These are phyloP conservation scores for Lichtheimia ramosa DNA, from an alignment of 371 early-diverging fungal species.

Conservation along the genomic window DNA sequence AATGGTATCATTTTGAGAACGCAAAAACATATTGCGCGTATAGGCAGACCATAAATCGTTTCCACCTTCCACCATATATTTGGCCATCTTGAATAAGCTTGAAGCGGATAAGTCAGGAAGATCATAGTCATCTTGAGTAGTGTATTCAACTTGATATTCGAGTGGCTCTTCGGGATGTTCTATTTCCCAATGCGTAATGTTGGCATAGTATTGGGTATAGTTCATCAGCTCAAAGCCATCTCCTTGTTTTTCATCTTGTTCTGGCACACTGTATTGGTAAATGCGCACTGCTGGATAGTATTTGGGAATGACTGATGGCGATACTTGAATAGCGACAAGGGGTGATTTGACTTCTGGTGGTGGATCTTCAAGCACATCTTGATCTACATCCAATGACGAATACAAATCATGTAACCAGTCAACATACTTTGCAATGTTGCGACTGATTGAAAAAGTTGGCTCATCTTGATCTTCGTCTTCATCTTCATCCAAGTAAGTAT, in stretches of 20 bases:
- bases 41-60: constrained; percentile 31
- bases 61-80: constrained; percentile 32
- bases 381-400: constrained; percentile 17
- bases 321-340: constrained; percentile 57
- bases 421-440: constrained; percentile 32
- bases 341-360: constrained; percentile 10
- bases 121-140: constrained; percentile 53
- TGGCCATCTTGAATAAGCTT: constrained; percentile 53
- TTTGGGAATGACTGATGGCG: constrained; percentile 77
- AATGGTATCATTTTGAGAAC: constrained; percentile 24
- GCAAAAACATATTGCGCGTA: constrained; percentile 40
- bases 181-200: constrained; percentile 41
- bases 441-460: neutral
- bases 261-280: constrained; percentile 51
- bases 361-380: constrained; percentile 4
- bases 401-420: constrained; percentile 38
- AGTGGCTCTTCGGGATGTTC: constrained; percentile 20
- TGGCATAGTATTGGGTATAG: constrained; percentile 40
- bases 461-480: constrained; percentile 17
- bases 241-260: constrained; percentile 8
- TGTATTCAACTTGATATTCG: constrained; percentile 57
- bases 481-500: constrained; percentile 2
- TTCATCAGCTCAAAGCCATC: constrained; percentile 18
- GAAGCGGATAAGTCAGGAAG: constrained; percentile 58
- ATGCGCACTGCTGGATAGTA: constrained; percentile 75